Percentiles rank a stretch among this genome's conserved stretches.
These are phyloP conservation scores for Ogataea ramenticola DNA, from an alignment of 805 yeast genomes.

Conservation along the genomic window DNA sequence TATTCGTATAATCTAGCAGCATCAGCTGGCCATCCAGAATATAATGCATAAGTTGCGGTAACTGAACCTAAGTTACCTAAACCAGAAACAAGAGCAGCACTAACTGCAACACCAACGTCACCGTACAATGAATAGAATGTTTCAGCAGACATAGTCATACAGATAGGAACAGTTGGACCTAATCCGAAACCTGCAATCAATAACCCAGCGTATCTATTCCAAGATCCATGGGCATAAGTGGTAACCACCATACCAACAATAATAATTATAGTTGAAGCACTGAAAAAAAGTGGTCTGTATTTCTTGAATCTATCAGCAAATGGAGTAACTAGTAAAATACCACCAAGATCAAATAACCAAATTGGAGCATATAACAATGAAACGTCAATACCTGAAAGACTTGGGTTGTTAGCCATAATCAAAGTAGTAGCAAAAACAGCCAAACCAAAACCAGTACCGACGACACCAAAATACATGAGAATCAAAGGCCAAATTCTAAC, in stretches of 20 bases:
- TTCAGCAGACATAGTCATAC: slow-evolving; percentile 79
- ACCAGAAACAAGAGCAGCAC: slow-evolving; percentile 79
- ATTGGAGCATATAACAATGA: slow-evolving; percentile 82
- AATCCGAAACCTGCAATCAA: slow-evolving; percentile 79
- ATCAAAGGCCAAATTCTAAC: slow-evolving; percentile 71
- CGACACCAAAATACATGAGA: slow-evolving; percentile 88
- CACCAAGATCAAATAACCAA: slow-evolving; percentile 79
- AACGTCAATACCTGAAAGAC: slow-evolving; percentile 55
- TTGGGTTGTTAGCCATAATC: slow-evolving; percentile 57
- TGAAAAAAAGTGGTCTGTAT: slow-evolving; percentile 56
- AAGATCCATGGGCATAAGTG: slow-evolving; percentile 64
- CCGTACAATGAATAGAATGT: slow-evolving; percentile 67
- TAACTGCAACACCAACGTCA: slow-evolving; percentile 78
- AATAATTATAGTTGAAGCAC: slow-evolving; percentile 55
- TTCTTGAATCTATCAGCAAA: slow-evolving; percentile 64
- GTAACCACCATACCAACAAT: slow-evolving; percentile 70
- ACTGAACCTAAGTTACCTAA: slow-evolving; percentile 85
- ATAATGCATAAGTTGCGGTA: slow-evolving; percentile 77
- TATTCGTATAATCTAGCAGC: slow-evolving; percentile 49
- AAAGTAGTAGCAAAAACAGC: slow-evolving; percentile 82
- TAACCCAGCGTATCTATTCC: slow-evolving; percentile 78
- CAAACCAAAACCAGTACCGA: slow-evolving; percentile 83
- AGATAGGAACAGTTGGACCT: slow-evolving; percentile 86
- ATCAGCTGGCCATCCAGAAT: slow-evolving; percentile 84
- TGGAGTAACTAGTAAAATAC: slow-evolving; percentile 70